phyloP scores from a whole-genome alignment of 345 rosid species.

The Pseudoturritis turrita region DNA sequence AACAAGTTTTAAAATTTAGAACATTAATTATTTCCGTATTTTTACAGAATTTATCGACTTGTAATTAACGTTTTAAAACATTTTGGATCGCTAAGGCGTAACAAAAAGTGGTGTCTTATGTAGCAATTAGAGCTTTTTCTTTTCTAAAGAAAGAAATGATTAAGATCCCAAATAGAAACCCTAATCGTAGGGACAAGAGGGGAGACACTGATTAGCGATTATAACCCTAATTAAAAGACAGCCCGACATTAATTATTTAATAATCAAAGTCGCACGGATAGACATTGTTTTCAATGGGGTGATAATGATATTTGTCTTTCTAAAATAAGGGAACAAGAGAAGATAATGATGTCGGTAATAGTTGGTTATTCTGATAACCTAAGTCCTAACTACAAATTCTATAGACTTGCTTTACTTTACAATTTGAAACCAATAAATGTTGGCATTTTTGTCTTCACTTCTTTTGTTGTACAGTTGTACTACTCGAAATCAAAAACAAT shows the following conservation, averaged over 20 bases:
- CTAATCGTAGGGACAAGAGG: constrained; percentile 29
- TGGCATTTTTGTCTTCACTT: constrained; percentile 15
- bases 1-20: too few species aligned
- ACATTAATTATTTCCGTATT: too few species aligned
- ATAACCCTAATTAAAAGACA: constrained; percentile 27
- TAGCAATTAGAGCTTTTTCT: constrained; percentile 7
- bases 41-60: too few species aligned
- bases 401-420: constrained; percentile 16
- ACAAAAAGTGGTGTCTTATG: neutral
- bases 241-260: constrained; percentile 28
- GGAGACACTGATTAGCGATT: constrained; percentile 25
- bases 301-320: constrained; percentile 26
- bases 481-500: neutral
- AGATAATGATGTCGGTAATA: constrained; percentile 33
- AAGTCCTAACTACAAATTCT: constrained; percentile 15
- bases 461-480: constrained; percentile 10
- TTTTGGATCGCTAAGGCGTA: neutral
- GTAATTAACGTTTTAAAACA: too few species aligned
- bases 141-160: constrained; percentile 8
- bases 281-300: constrained; percentile 27
- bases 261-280: constrained; percentile 32
- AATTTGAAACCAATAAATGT: constrained; percentile 5
- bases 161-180: constrained; percentile 22
- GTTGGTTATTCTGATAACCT: constrained; percentile 23
- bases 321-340: constrained; percentile 24